Evolutionary conservation across 2,329 filamentous ascomycete genomes (phyloP).

Genomic region (Penicillium sp.): DNA sequence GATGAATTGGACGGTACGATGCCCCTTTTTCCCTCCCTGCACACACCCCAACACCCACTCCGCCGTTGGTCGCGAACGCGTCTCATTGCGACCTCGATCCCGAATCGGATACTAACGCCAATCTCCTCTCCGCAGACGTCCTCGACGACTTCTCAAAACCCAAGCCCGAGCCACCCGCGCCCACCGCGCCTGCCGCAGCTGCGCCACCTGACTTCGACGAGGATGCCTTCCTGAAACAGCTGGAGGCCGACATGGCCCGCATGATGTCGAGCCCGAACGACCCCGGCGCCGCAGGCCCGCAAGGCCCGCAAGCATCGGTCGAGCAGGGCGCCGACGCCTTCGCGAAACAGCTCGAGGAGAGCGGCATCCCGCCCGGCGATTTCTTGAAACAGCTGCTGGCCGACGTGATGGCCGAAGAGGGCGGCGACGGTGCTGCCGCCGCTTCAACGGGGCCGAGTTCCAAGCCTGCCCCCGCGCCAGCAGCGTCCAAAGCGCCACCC

Average conservation of each 20-base stretch:
- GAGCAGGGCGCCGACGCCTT: constrained; percentile 37
- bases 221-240: constrained; percentile 68
- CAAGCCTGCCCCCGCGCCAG: constrained; percentile 16
- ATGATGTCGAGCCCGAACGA: constrained; percentile 56
- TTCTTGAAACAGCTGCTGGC: constrained; percentile 38
- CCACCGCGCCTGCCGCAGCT: constrained; percentile 17
- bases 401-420: constrained; percentile 35
- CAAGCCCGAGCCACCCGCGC: constrained; percentile 37
- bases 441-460: constrained; percentile 22
- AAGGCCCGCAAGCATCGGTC: constrained; percentile 26
- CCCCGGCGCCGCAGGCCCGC: constrained; percentile 11
- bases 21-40: neutral
- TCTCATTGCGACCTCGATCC: no score
- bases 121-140: constrained; percentile 61
- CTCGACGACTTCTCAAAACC: constrained; percentile 81
- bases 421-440: constrained; percentile 4
- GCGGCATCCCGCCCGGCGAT: constrained; percentile 34
- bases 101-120: constrained; percentile 9
- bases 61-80: no score
- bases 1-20: constrained; percentile 84
- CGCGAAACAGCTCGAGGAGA: constrained; percentile 37
- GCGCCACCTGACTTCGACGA: constrained; percentile 31
- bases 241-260: constrained; percentile 88
- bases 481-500: constrained; percentile 19
- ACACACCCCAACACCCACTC: no score